Evolutionary conservation across 129 eudicot genomes (phyloP).

Genomic region (Artemisia tridentata): DNA sequence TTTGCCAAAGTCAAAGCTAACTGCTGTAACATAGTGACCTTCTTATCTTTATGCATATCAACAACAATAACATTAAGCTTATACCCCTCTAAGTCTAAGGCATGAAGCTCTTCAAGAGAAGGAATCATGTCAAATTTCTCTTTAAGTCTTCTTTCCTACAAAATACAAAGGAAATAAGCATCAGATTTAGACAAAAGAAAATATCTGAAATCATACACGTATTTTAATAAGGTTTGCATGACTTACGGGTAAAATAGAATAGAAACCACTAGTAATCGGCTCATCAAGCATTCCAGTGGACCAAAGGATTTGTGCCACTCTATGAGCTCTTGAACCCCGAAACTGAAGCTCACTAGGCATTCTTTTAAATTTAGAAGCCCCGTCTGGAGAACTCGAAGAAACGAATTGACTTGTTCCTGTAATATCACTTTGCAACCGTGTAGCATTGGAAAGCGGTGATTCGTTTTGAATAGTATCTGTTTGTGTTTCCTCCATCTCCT

Average conservation of each 20-base stretch:
- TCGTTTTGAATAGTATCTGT: slow-evolving; percentile 28
- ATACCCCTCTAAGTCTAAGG: slow-evolving; percentile 57
- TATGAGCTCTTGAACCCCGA: slow-evolving; percentile 39
- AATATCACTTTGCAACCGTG: slow-evolving; percentile 36
- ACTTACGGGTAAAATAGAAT: slow-evolving; percentile 64
- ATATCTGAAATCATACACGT: background rate
- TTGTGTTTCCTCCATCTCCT: slow-evolving; percentile 61
- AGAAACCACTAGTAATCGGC: slow-evolving; percentile 71
- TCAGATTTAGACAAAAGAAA: background rate
- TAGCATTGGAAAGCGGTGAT: slow-evolving; percentile 4
- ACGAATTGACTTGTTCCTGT: slow-evolving; percentile 29
- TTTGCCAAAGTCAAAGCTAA: slow-evolving; percentile 65
- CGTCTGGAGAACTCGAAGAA: slow-evolving; percentile 36
- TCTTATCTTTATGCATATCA: slow-evolving; percentile 72
- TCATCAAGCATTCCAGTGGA: slow-evolving; percentile 65
- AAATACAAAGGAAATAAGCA: slow-evolving; percentile 5
- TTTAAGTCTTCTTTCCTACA: slow-evolving; percentile 78
- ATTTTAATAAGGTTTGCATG: slow-evolving; percentile 3
- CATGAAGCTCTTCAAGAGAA: slow-evolving; percentile 67
- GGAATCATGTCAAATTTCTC: slow-evolving; percentile 73
- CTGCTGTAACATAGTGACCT: slow-evolving; percentile 79
- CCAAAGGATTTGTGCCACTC: slow-evolving; percentile 72
- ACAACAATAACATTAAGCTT: slow-evolving; percentile 63
- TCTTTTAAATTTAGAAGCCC: slow-evolving; percentile 35
- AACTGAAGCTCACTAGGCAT: slow-evolving; percentile 38